Evolutionary conservation across 805 yeast genomes (phyloP).

Genomic region (Cyberlindnera americana): DNA sequence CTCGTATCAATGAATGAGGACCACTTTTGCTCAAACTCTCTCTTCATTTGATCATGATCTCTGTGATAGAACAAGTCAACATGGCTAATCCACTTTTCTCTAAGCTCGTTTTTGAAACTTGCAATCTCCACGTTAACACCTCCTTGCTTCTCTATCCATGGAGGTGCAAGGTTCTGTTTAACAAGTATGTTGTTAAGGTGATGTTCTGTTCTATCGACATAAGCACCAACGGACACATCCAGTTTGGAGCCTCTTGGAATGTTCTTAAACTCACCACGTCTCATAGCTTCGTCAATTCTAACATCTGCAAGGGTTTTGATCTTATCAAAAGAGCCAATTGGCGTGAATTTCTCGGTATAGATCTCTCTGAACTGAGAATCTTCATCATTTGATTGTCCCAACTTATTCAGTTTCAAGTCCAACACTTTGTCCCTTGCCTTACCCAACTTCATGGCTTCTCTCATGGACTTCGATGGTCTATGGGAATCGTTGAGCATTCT

Average conservation of each 20-base stretch:
- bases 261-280: conserved; percentile 64
- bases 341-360: conserved; percentile 58
- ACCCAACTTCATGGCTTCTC: conserved; percentile 39
- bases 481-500: conserved; percentile 55
- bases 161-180: conserved; percentile 77
- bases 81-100: conserved; percentile 35
- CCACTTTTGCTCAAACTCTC: conserved; percentile 19
- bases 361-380: conserved; percentile 49
- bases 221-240: conserved; percentile 44
- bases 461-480: conserved; percentile 34
- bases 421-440: conserved; percentile 62
- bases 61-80: conserved; percentile 9
- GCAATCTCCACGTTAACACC: conserved; percentile 47
- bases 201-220: conserved; percentile 65
- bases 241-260: conserved; percentile 64
- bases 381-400: conserved; percentile 30
- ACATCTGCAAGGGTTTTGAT: conserved; percentile 71
- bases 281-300: conserved; percentile 68
- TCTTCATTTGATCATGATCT: conserved; percentile 14
- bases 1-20: conserved; percentile 27
- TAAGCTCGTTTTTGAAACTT: conserved; percentile 44
- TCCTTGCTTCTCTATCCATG: conserved; percentile 83
- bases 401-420: conserved; percentile 50
- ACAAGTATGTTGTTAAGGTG: conserved; percentile 74
- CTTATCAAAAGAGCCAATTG: conserved; percentile 36